Base-by-base conservation (phyloP, 768 basidiomycete genomes). In the Russula olivacea region DNA sequence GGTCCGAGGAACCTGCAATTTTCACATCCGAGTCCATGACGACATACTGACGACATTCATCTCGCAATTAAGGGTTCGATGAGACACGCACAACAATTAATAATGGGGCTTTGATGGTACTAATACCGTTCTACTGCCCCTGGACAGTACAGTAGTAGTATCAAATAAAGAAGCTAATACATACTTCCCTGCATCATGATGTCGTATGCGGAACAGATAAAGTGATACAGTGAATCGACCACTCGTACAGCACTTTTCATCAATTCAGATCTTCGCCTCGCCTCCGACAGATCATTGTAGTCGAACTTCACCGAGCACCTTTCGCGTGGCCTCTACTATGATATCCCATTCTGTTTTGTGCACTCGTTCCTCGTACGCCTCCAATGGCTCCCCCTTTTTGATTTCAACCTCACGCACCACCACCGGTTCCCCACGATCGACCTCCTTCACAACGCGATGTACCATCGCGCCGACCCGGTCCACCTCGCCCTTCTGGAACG, bases 391-490 rank as follows among this genome's bases (percentile, higher is more conserved):
- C 7, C 83, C 93, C 61, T 84, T 74, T 66, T 76, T 74, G 58
- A 95, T 85, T 67, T 82, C 81, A 2, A 98, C 83, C 71, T 93
- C 85, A 61, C 83, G 77, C 52, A 95, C 88, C 30, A 98, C 73
- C 43, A 99, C 68, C 0, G 96, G 93, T 68, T 91, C 86, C 0
- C 97, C 97, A 8, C 86, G 84, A 75, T 99, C 97, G 32, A 99
- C 94, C 70, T 95, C 91, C 66, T 85, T 87, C 41, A 98, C 85
- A 15, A 98, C 97, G 30, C 87, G 82, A 74, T 99, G 97, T 0
- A 98, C 87, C 96, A 98, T 98, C 1, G 83, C 86, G 0, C 97
- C 95, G 0, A 89, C 85, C 61, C 81, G 79, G 36, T 78, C 77
- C 52, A 95, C 87, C 71, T 95, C 88, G 0, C 92, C 91, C 59